phyloP scores from a whole-genome alignment of 2,329 filamentous ascomycete species.

The Dactylonectria macrodidyma region DNA sequence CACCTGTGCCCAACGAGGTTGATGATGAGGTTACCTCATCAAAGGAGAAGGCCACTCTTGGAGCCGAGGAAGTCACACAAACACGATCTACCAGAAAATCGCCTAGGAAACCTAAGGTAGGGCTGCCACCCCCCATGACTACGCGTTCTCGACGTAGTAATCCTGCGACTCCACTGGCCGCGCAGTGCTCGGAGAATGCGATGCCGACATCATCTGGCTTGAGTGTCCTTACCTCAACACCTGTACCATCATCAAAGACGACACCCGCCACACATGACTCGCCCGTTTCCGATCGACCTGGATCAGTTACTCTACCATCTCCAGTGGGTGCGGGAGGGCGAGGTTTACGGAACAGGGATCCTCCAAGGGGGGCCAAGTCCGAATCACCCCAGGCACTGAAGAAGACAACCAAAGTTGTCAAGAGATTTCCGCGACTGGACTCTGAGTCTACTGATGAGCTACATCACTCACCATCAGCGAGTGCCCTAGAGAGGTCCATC shows the following conservation, averaged over 20 bases:
- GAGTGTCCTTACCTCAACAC: constrained; percentile 58
- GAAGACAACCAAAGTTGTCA: constrained; percentile 40
- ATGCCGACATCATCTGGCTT: constrained; percentile 55
- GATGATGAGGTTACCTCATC: constrained; percentile 3
- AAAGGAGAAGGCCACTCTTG: constrained; percentile 7
- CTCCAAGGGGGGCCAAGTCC: constrained; percentile 38
- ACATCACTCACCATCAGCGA: constrained; percentile 56
- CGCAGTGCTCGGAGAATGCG: constrained; percentile 26
- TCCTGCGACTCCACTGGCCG: constrained; percentile 43
- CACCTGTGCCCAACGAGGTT: constrained; percentile 32
- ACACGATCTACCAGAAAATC: constrained; percentile 30
- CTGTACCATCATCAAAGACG: constrained; percentile 54
- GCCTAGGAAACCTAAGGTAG: constrained; percentile 28
- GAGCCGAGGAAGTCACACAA: not conserved
- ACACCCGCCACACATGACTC: constrained; percentile 56
- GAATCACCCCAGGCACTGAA: constrained; percentile 47
- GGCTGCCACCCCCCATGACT: constrained; percentile 44
- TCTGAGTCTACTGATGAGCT: constrained; percentile 66
- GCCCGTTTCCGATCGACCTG: constrained; percentile 37
- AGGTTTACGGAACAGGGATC: constrained; percentile 37
- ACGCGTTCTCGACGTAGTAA: constrained; percentile 44
- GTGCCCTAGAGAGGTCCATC: constrained; percentile 57
- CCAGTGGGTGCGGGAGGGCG: constrained; percentile 39
- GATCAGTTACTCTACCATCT: constrained; percentile 44
- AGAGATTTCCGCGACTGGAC: constrained; percentile 49